Percentiles rank a stretch among this genome's conserved stretches.
These are phyloP conservation scores for Cladophialophora chaetospira DNA, from an alignment of 2,329 filamentous ascomycete species.

Conservation along the genomic window DNA sequence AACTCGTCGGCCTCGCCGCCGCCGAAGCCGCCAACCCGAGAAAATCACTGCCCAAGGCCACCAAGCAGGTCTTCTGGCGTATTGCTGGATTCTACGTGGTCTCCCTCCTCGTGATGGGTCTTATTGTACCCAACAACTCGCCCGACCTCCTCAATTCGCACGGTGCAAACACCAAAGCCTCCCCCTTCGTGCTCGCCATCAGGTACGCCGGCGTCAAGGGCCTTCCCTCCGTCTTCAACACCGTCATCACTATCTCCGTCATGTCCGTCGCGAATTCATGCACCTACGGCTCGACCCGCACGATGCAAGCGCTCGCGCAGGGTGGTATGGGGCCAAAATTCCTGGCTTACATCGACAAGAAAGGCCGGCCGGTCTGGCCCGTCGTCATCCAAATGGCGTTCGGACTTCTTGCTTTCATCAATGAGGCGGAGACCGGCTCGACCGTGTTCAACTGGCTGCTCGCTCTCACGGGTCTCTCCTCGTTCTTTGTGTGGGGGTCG, in stretches of 20 bases:
- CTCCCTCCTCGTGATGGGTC: constrained; percentile 75
- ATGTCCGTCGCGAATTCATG: constrained; percentile 89
- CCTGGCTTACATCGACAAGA: constrained; percentile 78
- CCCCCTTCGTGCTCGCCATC: constrained; percentile 92
- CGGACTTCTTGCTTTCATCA: constrained; percentile 77
- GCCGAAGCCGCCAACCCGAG: constrained; percentile 61
- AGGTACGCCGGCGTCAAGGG: constrained; percentile 77
- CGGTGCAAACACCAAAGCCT: constrained; percentile 69
- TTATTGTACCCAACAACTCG: constrained; percentile 71
- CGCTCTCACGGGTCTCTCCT: constrained; percentile 71
- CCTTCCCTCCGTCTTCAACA: constrained; percentile 87
- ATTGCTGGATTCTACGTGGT: constrained; percentile 89
- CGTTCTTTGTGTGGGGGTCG: constrained; percentile 69
- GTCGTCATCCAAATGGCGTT: constrained; percentile 68
- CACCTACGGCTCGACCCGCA: constrained; percentile 88
- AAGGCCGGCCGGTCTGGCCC: constrained; percentile 75
- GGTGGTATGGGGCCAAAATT: constrained; percentile 78
- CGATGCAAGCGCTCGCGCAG: constrained; percentile 84
- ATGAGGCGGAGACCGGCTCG: constrained; percentile 48
- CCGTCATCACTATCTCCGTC: constrained; percentile 82
- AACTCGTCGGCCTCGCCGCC: constrained; percentile 62
- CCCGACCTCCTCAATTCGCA: constrained; percentile 64
- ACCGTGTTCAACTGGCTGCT: constrained; percentile 78
- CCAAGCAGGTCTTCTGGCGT: constrained; percentile 92
- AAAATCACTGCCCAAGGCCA: constrained; percentile 77